phyloP scores from a whole-genome alignment of 2,329 filamentous ascomycete genomes.

The Cyanodermella asteris region DNA sequence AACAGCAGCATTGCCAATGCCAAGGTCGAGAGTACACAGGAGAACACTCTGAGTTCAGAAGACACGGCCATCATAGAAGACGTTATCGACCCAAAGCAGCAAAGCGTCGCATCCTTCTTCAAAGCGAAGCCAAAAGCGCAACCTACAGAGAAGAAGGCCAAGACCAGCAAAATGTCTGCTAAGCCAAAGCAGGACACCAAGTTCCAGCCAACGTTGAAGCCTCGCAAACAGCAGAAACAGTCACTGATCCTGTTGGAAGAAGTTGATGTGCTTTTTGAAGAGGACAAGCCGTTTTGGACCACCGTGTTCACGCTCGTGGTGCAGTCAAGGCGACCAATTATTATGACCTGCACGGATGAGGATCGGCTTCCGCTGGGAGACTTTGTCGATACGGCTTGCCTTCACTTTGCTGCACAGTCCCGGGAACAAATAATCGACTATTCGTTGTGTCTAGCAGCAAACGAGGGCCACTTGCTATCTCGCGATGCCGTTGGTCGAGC shows the following conservation, averaged over 20 bases:
- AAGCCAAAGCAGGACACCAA: conserved; percentile 9
- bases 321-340: conserved; percentile 73
- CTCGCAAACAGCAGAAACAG: conserved; percentile 50
- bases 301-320: conserved; percentile 57
- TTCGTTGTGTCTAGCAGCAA: conserved; percentile 59
- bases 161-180: conserved; percentile 5
- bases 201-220: conserved; percentile 9
- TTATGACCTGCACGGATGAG: conserved; percentile 92
- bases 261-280: conserved; percentile 79
- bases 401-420: conserved; percentile 50
- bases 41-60: conserved; percentile 14
- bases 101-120: background rate
- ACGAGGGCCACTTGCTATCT: conserved; percentile 63
- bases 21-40: conserved; percentile 18
- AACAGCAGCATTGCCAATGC: conserved; percentile 19
- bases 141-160: conserved; percentile 7
- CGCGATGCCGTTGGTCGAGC: conserved; percentile 46
- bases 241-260: conserved; percentile 89
- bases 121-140: conserved; percentile 12
- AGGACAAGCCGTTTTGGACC: conserved; percentile 87
- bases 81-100: background rate
- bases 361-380: conserved; percentile 51
- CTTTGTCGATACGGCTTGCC: conserved; percentile 63
- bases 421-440: conserved; percentile 53
- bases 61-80: conserved; percentile 15